These are phyloP conservation scores for Hypericum perforatum DNA, from an alignment of 345 rosid species.

Conservation along the genomic window DNA sequence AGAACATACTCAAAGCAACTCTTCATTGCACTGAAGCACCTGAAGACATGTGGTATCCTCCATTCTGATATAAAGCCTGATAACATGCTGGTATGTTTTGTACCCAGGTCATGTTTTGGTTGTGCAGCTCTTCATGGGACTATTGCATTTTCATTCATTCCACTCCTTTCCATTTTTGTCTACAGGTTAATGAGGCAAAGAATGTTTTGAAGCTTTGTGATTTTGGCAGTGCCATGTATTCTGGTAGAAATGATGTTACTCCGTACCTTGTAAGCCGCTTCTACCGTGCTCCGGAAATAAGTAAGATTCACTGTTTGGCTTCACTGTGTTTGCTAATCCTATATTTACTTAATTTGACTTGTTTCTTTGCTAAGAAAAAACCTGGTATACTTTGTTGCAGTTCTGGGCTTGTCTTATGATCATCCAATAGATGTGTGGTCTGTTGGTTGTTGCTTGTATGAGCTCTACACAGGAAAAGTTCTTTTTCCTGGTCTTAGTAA, in stretches of 20 bases:
- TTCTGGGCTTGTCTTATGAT: constrained; percentile 95
- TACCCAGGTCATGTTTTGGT: background rate
- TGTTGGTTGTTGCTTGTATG: constrained; percentile 96
- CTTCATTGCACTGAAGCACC: constrained; percentile 90
- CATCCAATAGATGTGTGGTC: constrained; percentile 99
- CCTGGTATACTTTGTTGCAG: constrained; percentile 32
- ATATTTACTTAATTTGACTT: too few species aligned
- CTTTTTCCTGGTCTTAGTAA: constrained; percentile 91
- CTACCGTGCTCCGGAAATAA: constrained; percentile 98
- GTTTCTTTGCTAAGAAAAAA: too few species aligned
- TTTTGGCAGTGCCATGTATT: constrained; percentile 98
- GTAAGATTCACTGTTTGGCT: constrained; percentile 36
- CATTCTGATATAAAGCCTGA: constrained; percentile 99
- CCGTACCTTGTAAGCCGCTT: constrained; percentile 99
- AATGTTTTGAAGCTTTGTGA: constrained; percentile 98
- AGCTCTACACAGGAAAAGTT: constrained; percentile 93
- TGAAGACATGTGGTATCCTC: constrained; percentile 87
- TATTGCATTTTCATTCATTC: constrained; percentile 1
- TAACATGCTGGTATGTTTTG: constrained; percentile 79
- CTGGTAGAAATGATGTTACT: constrained; percentile 96
- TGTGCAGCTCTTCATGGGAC: constrained; percentile 7
- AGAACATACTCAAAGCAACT: constrained; percentile 91
- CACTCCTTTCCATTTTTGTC: constrained; percentile 1
- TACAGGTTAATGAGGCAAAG: constrained; percentile 93
- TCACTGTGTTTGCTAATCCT: too few species aligned